Base-by-base conservation (phyloP, 2,329 filamentous ascomycete genomes). In the Aspergillus sp. region DNA sequence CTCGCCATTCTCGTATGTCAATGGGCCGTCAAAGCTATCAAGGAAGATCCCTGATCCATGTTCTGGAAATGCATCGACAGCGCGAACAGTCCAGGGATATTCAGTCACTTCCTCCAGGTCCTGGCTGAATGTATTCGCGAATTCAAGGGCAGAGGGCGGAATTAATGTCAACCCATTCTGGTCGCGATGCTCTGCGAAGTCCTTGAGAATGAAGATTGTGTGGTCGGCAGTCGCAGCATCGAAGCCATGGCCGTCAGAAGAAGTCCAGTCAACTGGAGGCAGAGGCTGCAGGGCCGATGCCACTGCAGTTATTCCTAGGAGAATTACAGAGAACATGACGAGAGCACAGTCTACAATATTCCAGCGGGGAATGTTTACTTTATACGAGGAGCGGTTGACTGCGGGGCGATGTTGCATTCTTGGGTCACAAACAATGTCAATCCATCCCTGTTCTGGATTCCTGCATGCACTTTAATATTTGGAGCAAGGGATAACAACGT, bases 141-240 rank as follows among this genome's bases (percentile, higher is more conserved):
- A 83, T 3, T 82, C 77, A n/a, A 69, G 61, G 1, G 78, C 78
- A 0, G 76, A 78, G 0, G 81, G 81, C 1, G 81, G 81, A 43
- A 83, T 83, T 8, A 83, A 71, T 0, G 80, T 83, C 26, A 82
- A 64, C 1, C 81, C 81, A 49, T 76, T 68, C 0, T 70, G 68
- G 54, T 84, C 81, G 7, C 66, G 70, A 32, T 60, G 63, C 1
- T 69, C 63, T 0, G 78, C 75, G 47, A 83, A 77, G 1, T 56
- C 59, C 0, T 62, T 59, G 4, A 77, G 66, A 9, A 83, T 74
- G 55, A 78, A 83, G 30, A 71, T 64, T 5, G 52, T 62, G 5
- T 26, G 44, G 5, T 18, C 24, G 30, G 30, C 45, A 7, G 41
- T 9, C 13, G 20, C 15, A 3, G 15, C 6, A n/a, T 53, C 30